Percentiles rank a stretch among this genome's conserved stretches.
phyloP scores from a whole-genome alignment of 108 stramenopile species.

The Aurantiochytrium sp. region DNA sequence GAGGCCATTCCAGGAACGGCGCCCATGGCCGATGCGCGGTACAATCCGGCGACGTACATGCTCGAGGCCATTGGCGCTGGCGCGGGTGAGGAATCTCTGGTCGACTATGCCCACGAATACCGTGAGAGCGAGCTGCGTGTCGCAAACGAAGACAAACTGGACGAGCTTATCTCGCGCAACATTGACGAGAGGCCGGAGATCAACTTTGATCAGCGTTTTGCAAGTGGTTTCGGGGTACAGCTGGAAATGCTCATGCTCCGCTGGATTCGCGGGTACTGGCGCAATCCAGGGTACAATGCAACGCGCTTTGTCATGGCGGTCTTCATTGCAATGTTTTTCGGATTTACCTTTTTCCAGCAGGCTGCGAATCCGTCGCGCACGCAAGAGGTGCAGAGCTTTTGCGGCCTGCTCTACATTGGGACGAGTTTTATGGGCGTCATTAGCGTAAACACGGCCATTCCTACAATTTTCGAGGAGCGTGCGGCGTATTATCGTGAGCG shows the following conservation, averaged over 20 bases:
- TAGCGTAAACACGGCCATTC: constrained; percentile 35
- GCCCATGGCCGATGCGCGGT: constrained; percentile 30
- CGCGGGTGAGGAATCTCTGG: neutral
- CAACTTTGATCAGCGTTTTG: neutral
- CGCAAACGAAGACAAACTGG: neutral
- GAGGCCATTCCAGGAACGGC: constrained; percentile 25
- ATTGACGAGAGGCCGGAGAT: neutral
- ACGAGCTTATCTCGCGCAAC: neutral
- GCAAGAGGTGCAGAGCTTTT: neutral
- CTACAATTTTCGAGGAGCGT: constrained; percentile 42
- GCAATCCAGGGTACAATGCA: constrained; percentile 45
- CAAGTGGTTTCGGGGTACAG: neutral
- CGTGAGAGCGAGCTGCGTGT: neutral
- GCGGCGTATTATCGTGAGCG: constrained; percentile 53
- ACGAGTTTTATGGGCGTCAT: constrained; percentile 38
- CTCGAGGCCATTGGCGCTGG: constrained; percentile 62
- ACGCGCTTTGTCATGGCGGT: constrained; percentile 25
- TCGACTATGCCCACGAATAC: constrained; percentile 30
- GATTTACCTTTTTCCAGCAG: constrained; percentile 21
- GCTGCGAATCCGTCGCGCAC: neutral
- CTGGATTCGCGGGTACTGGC: constrained; percentile 36
- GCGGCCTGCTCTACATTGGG: neutral
- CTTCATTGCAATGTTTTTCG: constrained; percentile 43
- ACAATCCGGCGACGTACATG: constrained; percentile 76
- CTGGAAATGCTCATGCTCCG: neutral